A percentile compares a stretch with the other conserved stretches of the same genome.
Evolutionary conservation across 805 yeast species (phyloP).

Genomic region (Saturnispora bothae): DNA sequence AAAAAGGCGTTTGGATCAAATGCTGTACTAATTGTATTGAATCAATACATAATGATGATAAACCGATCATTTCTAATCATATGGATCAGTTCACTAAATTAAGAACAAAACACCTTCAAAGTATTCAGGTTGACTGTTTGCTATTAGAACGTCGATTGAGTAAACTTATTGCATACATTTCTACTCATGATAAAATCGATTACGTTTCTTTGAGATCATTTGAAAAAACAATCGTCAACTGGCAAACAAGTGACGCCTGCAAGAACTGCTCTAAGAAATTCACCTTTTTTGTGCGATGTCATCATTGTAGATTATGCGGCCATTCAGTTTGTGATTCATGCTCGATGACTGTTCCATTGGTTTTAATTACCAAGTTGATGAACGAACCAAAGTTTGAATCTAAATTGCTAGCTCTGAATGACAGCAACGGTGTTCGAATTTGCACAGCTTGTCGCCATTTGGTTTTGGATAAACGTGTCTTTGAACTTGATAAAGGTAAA

Average conservation of each 20-base stretch:
- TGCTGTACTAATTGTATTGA: too few species aligned
- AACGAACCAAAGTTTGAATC: slow-evolving; percentile 10
- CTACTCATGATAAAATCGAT: too few species aligned
- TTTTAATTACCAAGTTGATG: slow-evolving; percentile 30
- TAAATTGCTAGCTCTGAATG: slow-evolving; percentile 8
- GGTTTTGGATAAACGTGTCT: slow-evolving; percentile 32
- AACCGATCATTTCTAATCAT: slow-evolving; percentile 11
- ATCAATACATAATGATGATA: slow-evolving; percentile 8
- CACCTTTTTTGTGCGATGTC: slow-evolving; percentile 49
- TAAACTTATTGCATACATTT: too few species aligned
- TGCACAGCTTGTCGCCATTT: slow-evolving; percentile 61
- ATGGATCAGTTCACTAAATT: slow-evolving; percentile 44
- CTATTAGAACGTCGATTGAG: slow-evolving; percentile 33
- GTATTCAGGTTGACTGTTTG: too few species aligned
- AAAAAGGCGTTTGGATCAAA: too few species aligned
- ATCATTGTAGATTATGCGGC: slow-evolving; percentile 91
- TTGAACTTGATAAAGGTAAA: too few species aligned
- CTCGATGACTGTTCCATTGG: slow-evolving; percentile 59
- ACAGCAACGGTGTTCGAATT: slow-evolving; percentile 36
- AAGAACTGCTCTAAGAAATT: slow-evolving; percentile 52
- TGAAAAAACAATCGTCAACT: too few species aligned
- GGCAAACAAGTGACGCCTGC: slow-evolving; percentile 56
- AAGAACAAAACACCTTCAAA: too few species aligned
- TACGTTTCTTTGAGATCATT: too few species aligned
- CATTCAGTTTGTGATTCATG: slow-evolving; percentile 78